phyloP scores from a whole-genome alignment of 495 filamentous ascomycete genomes.

The Thozetella sp. region DNA sequence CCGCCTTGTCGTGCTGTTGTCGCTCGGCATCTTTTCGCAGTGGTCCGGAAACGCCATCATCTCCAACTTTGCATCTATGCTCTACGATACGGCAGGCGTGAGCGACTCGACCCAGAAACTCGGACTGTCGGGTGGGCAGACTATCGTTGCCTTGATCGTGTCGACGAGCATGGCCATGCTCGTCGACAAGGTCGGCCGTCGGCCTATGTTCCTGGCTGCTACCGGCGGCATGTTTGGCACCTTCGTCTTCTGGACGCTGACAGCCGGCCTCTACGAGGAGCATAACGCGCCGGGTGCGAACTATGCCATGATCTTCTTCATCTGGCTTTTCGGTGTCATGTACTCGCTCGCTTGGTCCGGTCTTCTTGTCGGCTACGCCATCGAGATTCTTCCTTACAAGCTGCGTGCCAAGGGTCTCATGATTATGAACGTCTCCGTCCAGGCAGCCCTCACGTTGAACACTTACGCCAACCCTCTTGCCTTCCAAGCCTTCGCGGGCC shows the following conservation, averaged over 20 bases:
- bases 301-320: conserved; percentile 57
- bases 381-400: conserved; percentile 74
- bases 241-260: conserved; percentile 59
- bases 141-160: conserved; percentile 52
- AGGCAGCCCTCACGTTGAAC: conserved; percentile 54
- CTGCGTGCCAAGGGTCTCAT: conserved; percentile 63
- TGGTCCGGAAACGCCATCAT: conserved; percentile 71
- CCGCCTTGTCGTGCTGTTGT: conserved; percentile 57
- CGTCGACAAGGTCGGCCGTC: conserved; percentile 63
- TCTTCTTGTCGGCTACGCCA: conserved; percentile 65
- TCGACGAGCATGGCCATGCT: conserved; percentile 55
- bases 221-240: conserved; percentile 61
- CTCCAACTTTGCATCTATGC: conserved; percentile 61
- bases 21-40: conserved; percentile 66
- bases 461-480: conserved; percentile 64
- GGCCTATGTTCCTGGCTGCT: conserved; percentile 57
- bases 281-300: conserved; percentile 35
- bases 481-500: conserved; percentile 46
- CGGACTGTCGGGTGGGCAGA: conserved; percentile 53
- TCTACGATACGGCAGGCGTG: conserved; percentile 61
- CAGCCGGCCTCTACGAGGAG: conserved; percentile 39
- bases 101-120: conserved; percentile 49
- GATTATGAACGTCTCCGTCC: conserved; percentile 53
- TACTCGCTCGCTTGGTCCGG: conserved; percentile 66
- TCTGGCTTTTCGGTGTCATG: conserved; percentile 54